A percentile compares a stretch with the other conserved stretches of the same genome.
Conservation (phyloP, 768 basidiomycete genomes). For the Mrakia gelida region DNA sequence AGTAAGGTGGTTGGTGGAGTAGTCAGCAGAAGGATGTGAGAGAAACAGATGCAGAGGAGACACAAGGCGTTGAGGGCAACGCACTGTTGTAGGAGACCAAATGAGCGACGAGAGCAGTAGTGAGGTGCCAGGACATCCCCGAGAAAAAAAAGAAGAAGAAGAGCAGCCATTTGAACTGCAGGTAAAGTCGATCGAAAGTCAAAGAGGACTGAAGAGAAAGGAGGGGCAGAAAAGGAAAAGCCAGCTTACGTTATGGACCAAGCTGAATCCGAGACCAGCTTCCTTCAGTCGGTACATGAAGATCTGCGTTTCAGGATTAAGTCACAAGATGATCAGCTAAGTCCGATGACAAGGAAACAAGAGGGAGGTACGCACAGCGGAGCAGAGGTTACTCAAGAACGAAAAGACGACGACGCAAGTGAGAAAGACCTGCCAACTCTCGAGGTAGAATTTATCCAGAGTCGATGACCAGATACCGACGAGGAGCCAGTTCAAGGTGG, state of each 20-base stretch:
- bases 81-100: constrained; percentile 37
- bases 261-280: constrained; percentile 41
- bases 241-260: constrained; percentile 31
- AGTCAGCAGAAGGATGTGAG: too few relatives aligned
- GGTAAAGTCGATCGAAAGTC: neutral
- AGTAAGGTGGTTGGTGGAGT: too few relatives aligned
- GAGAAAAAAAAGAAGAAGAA: constrained; percentile 31
- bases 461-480: constrained; percentile 27
- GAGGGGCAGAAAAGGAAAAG: neutral
- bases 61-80: neutral
- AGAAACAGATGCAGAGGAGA: too few relatives aligned
- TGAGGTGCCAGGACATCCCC: constrained; percentile 32
- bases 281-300: constrained; percentile 45
- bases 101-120: constrained; percentile 37
- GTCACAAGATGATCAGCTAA: neutral
- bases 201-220: neutral
- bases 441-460: constrained; percentile 42
- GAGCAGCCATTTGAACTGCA: constrained; percentile 16
- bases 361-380: constrained; percentile 31
- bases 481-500: constrained; percentile 29
- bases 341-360: neutral
- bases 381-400: constrained; percentile 42
- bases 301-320: constrained; percentile 25
- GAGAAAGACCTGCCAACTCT: constrained; percentile 44
- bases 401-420: constrained; percentile 42